A percentile compares a stretch with the other conserved stretches of the same genome.
Conservation (phyloP, 805 yeast genomes). For the Kluyveromyces starmeri region DNA sequence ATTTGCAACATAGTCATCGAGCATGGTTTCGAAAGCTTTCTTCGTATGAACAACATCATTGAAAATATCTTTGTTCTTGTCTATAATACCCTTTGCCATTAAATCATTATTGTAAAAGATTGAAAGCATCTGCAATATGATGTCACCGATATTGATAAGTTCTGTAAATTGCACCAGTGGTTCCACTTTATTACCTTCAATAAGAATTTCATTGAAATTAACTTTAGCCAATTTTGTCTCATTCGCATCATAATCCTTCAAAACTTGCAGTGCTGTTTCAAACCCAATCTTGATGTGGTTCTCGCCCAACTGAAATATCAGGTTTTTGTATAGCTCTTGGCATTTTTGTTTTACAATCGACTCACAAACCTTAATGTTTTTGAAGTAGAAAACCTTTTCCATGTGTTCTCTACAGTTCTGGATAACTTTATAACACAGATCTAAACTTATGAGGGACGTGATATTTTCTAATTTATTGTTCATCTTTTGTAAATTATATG, state of each 20-base stretch:
- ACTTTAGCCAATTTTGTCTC: slow-evolving; percentile 27
- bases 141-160: slow-evolving; percentile 84
- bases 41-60: slow-evolving; percentile 72
- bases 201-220: slow-evolving; percentile 26
- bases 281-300: slow-evolving; percentile 83
- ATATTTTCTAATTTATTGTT: slow-evolving; percentile 67
- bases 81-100: slow-evolving; percentile 42
- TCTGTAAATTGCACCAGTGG: slow-evolving; percentile 85
- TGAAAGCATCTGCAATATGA: slow-evolving; percentile 85
- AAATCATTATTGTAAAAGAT: slow-evolving; percentile 86
- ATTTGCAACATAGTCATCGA: slow-evolving; percentile 86
- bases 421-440: slow-evolving; percentile 62
- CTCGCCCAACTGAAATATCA: slow-evolving; percentile 53
- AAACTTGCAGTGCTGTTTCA: slow-evolving; percentile 62
- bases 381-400: slow-evolving; percentile 46
- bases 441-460: slow-evolving; percentile 70
- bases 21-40: slow-evolving; percentile 66
- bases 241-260: slow-evolving; percentile 63
- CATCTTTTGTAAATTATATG: slow-evolving; percentile 72
- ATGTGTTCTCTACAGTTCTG: slow-evolving; percentile 60
- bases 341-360: slow-evolving; percentile 27
- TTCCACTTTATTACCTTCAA: slow-evolving; percentile 41
- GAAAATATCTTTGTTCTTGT: slow-evolving; percentile 66
- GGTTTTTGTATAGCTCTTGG: slow-evolving; percentile 59
- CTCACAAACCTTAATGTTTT: slow-evolving; percentile 25